Conservation (phyloP, 176 grass and related monocot genomes). For the Juncus effusus region DNA sequence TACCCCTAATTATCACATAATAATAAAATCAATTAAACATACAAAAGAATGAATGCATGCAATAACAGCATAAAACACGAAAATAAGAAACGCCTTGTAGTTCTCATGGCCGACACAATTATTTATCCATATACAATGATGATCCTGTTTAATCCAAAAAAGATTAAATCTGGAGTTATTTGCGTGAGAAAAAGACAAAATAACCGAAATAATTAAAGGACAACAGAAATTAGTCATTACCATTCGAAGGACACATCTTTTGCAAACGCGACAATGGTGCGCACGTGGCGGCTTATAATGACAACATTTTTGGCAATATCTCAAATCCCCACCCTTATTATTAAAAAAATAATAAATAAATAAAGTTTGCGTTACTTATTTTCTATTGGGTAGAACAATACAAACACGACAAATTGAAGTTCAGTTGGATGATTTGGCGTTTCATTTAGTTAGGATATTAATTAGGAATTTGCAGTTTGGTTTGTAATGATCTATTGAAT, state of each 20-base stretch:
- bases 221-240: slow-evolving; percentile 26
- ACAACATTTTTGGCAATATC: slow-evolving; percentile 94
- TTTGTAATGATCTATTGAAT: too few relatives aligned
- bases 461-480: too few relatives aligned
- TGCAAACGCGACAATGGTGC: slow-evolving; percentile 93
- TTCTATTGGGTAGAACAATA: slow-evolving; percentile 5
- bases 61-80: slow-evolving; percentile 75
- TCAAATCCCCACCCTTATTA: slow-evolving; percentile 82
- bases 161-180: neutral
- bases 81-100: slow-evolving; percentile 79
- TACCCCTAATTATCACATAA: slow-evolving; percentile 1
- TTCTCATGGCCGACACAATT: slow-evolving; percentile 94
- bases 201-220: neutral
- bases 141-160: slow-evolving; percentile 52
- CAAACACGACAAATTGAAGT: neutral
- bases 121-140: slow-evolving; percentile 98
- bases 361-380: neutral
- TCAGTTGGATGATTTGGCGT: neutral
- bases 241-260: slow-evolving; percentile 97
- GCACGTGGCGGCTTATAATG: slow-evolving; percentile 89
- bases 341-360: slow-evolving; percentile 26
- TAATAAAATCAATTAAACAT: slow-evolving; percentile 8
- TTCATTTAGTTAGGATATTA: neutral
- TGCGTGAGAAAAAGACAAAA: neutral
- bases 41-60: slow-evolving; percentile 85